Percentiles rank a stretch among this genome's conserved stretches.
Evolutionary conservation across 208 protist genomes (phyloP).

Genomic region (Crithidia acanthocephali): DNA sequence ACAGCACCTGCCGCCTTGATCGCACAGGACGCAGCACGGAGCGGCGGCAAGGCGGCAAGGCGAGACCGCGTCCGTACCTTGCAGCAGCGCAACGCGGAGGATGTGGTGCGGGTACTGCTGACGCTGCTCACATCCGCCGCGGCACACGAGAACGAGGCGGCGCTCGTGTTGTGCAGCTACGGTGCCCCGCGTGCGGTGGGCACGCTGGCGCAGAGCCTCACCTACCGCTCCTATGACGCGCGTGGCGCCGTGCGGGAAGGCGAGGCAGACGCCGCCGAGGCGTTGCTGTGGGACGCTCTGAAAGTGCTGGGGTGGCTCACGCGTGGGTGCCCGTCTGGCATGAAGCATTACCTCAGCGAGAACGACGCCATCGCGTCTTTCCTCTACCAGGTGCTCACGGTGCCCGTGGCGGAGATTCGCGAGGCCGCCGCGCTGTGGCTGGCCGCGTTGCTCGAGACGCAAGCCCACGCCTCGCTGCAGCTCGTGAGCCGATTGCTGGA

Average conservation of each 20-base stretch:
- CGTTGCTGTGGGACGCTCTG: slow-evolving; percentile 30
- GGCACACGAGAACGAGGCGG: slow-evolving; percentile 24
- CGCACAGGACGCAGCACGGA: too few species aligned
- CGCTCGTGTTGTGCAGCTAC: slow-evolving; percentile 47
- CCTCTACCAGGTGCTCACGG: slow-evolving; percentile 37
- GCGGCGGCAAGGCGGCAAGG: background rate
- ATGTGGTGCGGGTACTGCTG: slow-evolving; percentile 10
- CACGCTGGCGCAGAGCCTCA: slow-evolving; percentile 30
- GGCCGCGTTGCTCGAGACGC: slow-evolving; percentile 32
- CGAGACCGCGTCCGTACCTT: background rate
- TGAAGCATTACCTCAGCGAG: slow-evolving; percentile 28
- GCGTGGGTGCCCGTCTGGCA: slow-evolving; percentile 30
- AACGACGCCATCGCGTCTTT: slow-evolving; percentile 9
- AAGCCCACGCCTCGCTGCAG: slow-evolving; percentile 25
- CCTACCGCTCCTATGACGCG: slow-evolving; percentile 3
- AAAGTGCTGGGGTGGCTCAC: slow-evolving; percentile 38
- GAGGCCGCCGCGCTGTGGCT: slow-evolving; percentile 37
- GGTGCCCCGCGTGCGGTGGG: slow-evolving; percentile 34
- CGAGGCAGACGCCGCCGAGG: slow-evolving; percentile 25
- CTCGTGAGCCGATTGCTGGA: slow-evolving; percentile 21
- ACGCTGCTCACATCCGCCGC: slow-evolving; percentile 20
- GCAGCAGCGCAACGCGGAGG: slow-evolving; percentile 10
- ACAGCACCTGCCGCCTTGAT: background rate
- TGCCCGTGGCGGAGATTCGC: slow-evolving; percentile 54
- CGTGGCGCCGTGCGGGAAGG: slow-evolving; percentile 10